phyloP scores from a whole-genome alignment of 176 grass and related monocot species.

The Oryza meridionalis region DNA sequence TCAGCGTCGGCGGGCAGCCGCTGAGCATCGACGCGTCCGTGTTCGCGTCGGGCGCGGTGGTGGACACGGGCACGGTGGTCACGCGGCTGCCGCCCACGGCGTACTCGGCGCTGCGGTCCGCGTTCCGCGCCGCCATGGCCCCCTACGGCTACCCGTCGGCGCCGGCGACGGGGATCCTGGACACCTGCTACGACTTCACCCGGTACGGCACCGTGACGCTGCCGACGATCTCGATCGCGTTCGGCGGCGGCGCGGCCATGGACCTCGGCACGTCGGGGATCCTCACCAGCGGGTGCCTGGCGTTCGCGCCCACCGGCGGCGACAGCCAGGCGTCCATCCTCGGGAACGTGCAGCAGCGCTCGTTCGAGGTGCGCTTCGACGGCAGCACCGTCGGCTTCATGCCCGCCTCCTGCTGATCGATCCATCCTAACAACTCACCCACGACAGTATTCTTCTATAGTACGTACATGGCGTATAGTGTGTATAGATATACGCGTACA shows the following conservation, averaged over 20 bases:
- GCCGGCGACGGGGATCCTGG: slow-evolving; percentile 49
- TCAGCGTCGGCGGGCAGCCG: slow-evolving; percentile 67
- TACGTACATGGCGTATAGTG: neutral
- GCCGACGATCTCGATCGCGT: slow-evolving; percentile 60
- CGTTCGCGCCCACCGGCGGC: slow-evolving; percentile 65
- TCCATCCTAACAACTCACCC: neutral
- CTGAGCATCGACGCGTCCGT: slow-evolving; percentile 43
- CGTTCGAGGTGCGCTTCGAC: slow-evolving; percentile 80
- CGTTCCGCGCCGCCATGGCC: slow-evolving; percentile 60
- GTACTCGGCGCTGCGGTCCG: slow-evolving; percentile 73
- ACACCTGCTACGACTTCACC: slow-evolving; percentile 82
- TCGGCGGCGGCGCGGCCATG: slow-evolving; percentile 45
- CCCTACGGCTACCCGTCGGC: slow-evolving; percentile 52
- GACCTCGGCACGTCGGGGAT: slow-evolving; percentile 58
- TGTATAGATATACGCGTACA: neutral
- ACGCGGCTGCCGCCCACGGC: slow-evolving; percentile 67
- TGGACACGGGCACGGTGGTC: slow-evolving; percentile 91
- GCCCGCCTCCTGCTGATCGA: slow-evolving; percentile 53
- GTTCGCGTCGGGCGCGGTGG: slow-evolving; percentile 65
- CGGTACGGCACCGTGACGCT: slow-evolving; percentile 48
- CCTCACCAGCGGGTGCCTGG: slow-evolving; percentile 77
- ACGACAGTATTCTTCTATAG: neutral
- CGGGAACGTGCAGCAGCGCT: slow-evolving; percentile 91
- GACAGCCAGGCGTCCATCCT: slow-evolving; percentile 55
- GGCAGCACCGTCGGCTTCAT: slow-evolving; percentile 62